These are phyloP conservation scores for Streptanthus diversifolius DNA, from an alignment of 345 rosid genomes.

Conservation along the genomic window DNA sequence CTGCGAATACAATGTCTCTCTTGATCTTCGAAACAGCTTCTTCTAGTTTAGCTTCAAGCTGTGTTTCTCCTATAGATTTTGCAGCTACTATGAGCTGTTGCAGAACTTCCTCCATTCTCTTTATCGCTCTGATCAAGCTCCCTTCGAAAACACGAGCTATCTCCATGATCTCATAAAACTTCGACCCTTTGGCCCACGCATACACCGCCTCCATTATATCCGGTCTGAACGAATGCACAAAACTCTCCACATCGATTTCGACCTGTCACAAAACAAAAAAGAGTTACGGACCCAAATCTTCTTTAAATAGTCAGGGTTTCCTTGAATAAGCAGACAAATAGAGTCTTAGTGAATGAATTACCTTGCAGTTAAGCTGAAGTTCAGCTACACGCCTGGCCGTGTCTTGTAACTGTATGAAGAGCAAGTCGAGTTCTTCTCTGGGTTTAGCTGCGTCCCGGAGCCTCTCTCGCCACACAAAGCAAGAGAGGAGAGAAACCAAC, in stretches of 20 bases:
- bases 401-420: conserved; percentile 84
- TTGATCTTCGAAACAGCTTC: conserved; percentile 85
- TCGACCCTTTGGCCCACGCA: conserved; percentile 98
- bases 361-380: conserved; percentile 95
- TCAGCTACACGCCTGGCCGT: conserved; percentile 84
- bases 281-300: conserved; percentile 9
- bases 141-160: conserved; percentile 94
- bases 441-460: conserved; percentile 89
- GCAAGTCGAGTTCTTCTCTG: conserved; percentile 87
- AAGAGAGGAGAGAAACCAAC: conserved; percentile 91
- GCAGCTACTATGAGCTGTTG: conserved; percentile 93
- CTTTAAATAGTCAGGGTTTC: not conserved
- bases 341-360: conserved; percentile 29
- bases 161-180: conserved; percentile 93
- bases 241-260: conserved; percentile 74
- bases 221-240: conserved; percentile 80
- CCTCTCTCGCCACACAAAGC: conserved; percentile 96
- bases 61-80: conserved; percentile 83
- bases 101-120: conserved; percentile 95
- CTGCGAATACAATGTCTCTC: conserved; percentile 96
- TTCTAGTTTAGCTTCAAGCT: conserved; percentile 77
- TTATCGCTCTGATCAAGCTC: conserved; percentile 92
- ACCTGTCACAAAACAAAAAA: conserved; percentile 45
- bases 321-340: not conserved
- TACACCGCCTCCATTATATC: conserved; percentile 97